Base-by-base conservation (phyloP, 2,329 filamentous ascomycete genomes). In the Pseudopyrenochaeta lycopersici region DNA sequence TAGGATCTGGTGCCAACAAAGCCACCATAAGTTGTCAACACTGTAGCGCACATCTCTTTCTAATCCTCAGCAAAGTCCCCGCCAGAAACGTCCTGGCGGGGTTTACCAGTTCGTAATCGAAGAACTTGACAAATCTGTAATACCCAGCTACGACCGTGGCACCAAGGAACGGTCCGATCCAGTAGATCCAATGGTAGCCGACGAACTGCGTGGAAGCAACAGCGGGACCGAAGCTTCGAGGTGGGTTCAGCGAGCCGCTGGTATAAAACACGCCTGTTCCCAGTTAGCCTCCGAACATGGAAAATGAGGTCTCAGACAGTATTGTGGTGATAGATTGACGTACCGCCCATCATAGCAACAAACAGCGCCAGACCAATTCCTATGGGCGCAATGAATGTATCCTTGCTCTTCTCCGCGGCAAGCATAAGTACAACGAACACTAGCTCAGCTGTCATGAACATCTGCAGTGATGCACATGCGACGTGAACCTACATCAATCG, bases 141-240 rank as follows among this genome's bases (percentile, higher is more conserved):
- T 82, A 82, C 3, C 72, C 78, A 3, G 77, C 76, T 0, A 81
- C 81, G 2, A 83, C 62, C 1, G 78, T 62, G 5, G 55, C 62
- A 11, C 78, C 77, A 3, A 80, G 67, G 7, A 64, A 52, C 1
- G 78, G 78, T 1, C 78, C 79, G 12, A 79, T 45, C 78, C 78
- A 81, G 63, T 80, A 81, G 40, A 81, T 77, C 76, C 58, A 60
- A 20, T 63, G 59, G 20, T 64, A 64, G 2, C 18, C 40, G 11
- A 50, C 35, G 52, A 79, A 80, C 6, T 55, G 65, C 9, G 70
- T 71, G 27, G 54, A 61, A 23, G 73, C 66, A 15, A 77, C 76
- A 30, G 79, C 75, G 9, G 77, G 77, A 3, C 76, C 78, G 52
- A 80, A 77, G 6, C 74, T 76, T n/a, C 78, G 75, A 3, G 77